A percentile compares a stretch with the other conserved stretches of the same genome.
Conservation (phyloP, 768 basidiomycete species). For the Stropharia rugosoannulata region DNA sequence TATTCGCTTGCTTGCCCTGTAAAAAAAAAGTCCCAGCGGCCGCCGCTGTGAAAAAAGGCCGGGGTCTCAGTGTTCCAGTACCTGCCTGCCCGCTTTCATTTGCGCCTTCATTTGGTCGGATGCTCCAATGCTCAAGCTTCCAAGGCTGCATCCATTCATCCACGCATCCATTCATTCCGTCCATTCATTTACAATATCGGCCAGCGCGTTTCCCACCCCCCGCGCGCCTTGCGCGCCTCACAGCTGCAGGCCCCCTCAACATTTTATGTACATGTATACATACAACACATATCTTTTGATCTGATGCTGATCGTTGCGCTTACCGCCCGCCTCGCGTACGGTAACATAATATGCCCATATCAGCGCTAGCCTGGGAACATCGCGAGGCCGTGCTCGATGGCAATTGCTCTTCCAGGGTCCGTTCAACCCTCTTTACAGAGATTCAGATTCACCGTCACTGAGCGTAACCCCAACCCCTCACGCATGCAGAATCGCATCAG, state of each 20-base stretch:
- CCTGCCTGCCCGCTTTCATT: not conserved
- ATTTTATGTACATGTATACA: not conserved
- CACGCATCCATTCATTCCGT: not conserved
- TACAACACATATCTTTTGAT: not conserved
- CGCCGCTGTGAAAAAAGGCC: not conserved
- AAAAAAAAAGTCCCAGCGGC: not conserved
- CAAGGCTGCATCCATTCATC: not conserved
- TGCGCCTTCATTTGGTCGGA: too few species aligned
- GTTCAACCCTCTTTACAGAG: too few species aligned
- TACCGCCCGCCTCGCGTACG: too few species aligned
- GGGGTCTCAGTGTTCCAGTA: too few species aligned
- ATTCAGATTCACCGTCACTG: too few species aligned
- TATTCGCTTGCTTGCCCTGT: slow-evolving; percentile 4
- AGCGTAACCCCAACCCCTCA: too few species aligned
- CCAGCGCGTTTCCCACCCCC: not conserved
- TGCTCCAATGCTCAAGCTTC: too few species aligned
- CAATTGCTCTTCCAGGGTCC: too few species aligned
- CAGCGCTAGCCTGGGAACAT: not conserved
- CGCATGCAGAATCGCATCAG: not conserved
- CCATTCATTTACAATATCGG: not conserved
- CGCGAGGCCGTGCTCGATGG: not conserved
- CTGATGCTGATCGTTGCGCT: too few species aligned
- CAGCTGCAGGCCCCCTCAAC: too few species aligned
- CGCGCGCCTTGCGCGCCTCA: too few species aligned
- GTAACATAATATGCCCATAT: not conserved